Evolutionary conservation across 495 filamentous ascomycete genomes (phyloP), one percentile per base, ranked within the genome.

Genomic region (Amniculicola lignicola): DNA sequence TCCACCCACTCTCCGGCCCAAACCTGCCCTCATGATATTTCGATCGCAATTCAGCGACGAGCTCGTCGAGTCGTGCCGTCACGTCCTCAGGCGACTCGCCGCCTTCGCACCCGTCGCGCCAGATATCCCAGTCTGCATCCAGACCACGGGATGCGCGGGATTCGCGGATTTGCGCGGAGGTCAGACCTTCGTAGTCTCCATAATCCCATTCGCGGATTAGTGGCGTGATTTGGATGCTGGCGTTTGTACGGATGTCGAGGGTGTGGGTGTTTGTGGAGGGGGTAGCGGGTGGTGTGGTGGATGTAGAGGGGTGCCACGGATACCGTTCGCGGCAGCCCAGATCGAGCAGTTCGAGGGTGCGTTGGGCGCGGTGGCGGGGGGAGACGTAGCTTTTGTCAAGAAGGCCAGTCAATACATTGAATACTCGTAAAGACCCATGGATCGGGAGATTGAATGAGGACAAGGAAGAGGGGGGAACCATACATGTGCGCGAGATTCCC

Each of bases 171-270:
- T 88, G 70, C 14, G 78, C 69, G 49, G 79, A 85, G 5, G 87
- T 94, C 68, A 95, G 81, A 1, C 93, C 93, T 68, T 98, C 93
- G 67, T 97, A 98, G 58, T 87, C 82, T 10, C 93, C 93, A 62
- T 98, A 98, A 71, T 95, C 89, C 92, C 92, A 98, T 67, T 98
- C 92, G 11, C 86, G 78, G 23, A 96, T 82, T 42, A 86, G 82
- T 54, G 90, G 81, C 0, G 87, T 89, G 36, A 93, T 72, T 59
- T 84, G 70, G 1, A 94, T 79, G 14, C 70, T 65, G 0, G 78
- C 79, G 39, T 78, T 69, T 3, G 75, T 79, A 15, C 77, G 74
- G 21, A 42, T 38, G 37, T 53, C 22, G 40, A 40, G 21, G 25
- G 39, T 24, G 18, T 21, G 48, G 18, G 37, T 10, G n/a, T n/a